Base-by-base conservation (phyloP, 2,329 filamentous ascomycete species). In the Beauveria medogensis region DNA sequence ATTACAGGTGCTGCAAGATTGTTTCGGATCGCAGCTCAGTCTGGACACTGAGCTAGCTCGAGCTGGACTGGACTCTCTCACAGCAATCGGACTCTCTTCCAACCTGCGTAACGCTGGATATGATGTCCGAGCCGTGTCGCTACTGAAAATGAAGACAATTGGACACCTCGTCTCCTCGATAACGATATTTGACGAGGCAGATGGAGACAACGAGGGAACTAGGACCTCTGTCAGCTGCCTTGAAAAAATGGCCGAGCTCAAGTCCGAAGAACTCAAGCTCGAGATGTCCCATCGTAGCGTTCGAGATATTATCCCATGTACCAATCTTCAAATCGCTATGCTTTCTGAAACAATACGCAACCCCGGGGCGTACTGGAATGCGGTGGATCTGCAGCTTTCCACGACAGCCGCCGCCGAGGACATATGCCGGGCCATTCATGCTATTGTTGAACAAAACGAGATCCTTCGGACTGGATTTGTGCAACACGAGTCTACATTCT, bases 321-420 rank as follows among this genome's bases (percentile, higher is more conserved):
- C 87, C 4, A 81, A 86, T 16, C 77, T 94, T 10, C 92, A 97
- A 67, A 76, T 81, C 20, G 86, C 90, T 2, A 95, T 96, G 91
- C 78, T 96, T 18, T 79, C 83, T 0, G 91, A 96, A 73, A 92
- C 90, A 0, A 72, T 79, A 3, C 78, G 76, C 20, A 77, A 86
- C 63, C 64, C 78, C 2, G 74, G 73, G 52, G 80, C 86, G 8
- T 96, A 97, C 69, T 89, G 88, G 73, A 97, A 96, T 66, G 87
- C 86, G 77, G 76, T 94, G 12, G 82, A 89, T 66, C 70, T 95
- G 1, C 76, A 82, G n/a, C 73, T 89, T 12, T 70, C 78, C 0
- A 50, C 70, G 0, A 63, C 67, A 0, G 68, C 77, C 37, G 66
- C 68, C 1, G 41, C 70, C 2, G 65, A 75, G 0, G 65, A 75